Evolutionary conservation across 768 basidiomycete genomes (phyloP), one percentile per base, ranked within the genome.

Genomic region (Tylopilus sp.): DNA sequence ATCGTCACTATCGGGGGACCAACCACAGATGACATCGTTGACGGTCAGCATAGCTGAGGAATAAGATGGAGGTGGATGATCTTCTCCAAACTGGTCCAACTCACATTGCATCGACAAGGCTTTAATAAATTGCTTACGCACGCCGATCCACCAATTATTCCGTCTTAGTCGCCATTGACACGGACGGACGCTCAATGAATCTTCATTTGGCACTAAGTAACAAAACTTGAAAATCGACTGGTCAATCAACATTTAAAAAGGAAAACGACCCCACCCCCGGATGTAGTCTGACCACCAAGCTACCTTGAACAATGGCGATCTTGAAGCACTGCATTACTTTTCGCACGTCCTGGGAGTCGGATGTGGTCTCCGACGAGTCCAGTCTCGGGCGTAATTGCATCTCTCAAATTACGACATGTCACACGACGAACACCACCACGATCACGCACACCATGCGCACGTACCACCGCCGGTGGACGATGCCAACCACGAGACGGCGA

Each of bases 1-100:
- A 33, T 62, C 62, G n/a, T 46, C 57, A 11, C 52, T 47, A 26
- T 47, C 40, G 13, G 68, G 67, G n/a, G 67, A 64, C 67, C 67
- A 68, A 21, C 67, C 67, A 11, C 49, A 43, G 40, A 68, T 41
- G 18, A 45, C 10, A 21, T 58, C 44, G 40, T 52, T 53, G 43
- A 20, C 13, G 4, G 56, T 18, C 30, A 50, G 52, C 55, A 64
- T 64, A 0, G 22, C 31, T 8, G 38, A 49, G 17, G 40, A 28
- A 25, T 18, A 35, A 8, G 35, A 17, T n/a, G 45, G 44, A 38
- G 38, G 44, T 26, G 47, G 21, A 42, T 35, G 48, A 28, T 35
- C 28, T 28, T 28, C 28, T 28, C 28, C 4, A 28, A 28, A 28
- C 28, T 28, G 28, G 28, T 10, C 28, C 28, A 28, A n/a, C n/a